Conservation (phyloP, 345 rosid species). For the Dipteronia sinensis region DNA sequence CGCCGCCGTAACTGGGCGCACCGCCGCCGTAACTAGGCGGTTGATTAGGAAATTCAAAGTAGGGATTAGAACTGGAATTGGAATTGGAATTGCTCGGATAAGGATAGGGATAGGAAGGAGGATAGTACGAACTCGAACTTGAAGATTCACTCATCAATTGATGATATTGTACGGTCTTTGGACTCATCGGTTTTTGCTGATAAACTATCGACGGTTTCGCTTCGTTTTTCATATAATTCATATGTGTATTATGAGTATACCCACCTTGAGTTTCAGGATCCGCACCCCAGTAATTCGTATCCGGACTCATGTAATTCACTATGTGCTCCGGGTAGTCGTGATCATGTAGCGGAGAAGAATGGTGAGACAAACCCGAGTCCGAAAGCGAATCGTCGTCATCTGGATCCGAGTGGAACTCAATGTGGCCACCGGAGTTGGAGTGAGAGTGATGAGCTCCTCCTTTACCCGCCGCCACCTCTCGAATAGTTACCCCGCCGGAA, state of each 20-base stretch:
- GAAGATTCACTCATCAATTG: conserved; percentile 59
- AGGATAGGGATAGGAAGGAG: conserved; percentile 29
- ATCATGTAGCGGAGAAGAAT: conserved; percentile 57
- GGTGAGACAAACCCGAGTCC: conserved; percentile 40
- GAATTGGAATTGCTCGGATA: conserved; percentile 25
- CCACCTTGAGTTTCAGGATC: conserved; percentile 26
- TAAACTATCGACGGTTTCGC: conserved; percentile 60
- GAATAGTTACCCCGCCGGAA: neutral
- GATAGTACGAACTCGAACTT: conserved; percentile 39
- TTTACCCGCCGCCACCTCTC: conserved; percentile 6
- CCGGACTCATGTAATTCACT: conserved; percentile 27
- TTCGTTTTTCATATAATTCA: conserved; percentile 83
- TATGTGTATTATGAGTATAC: conserved; percentile 29
- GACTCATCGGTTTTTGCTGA: conserved; percentile 59
- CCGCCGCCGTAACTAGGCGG: conserved; percentile 31
- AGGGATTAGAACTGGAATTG: conserved; percentile 27
- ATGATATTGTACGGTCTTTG: conserved; percentile 49
- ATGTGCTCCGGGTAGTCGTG: neutral
- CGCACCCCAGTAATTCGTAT: conserved; percentile 8
- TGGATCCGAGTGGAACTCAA: conserved; percentile 53
- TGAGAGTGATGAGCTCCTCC: conserved; percentile 33
- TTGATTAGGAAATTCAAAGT: conserved; percentile 30
- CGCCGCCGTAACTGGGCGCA: conserved; percentile 34
- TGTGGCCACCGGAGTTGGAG: conserved; percentile 70
- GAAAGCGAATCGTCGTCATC: conserved; percentile 51